These are phyloP conservation scores for Pichia cabralensis DNA, from an alignment of 805 yeast species.

Conservation along the genomic window DNA sequence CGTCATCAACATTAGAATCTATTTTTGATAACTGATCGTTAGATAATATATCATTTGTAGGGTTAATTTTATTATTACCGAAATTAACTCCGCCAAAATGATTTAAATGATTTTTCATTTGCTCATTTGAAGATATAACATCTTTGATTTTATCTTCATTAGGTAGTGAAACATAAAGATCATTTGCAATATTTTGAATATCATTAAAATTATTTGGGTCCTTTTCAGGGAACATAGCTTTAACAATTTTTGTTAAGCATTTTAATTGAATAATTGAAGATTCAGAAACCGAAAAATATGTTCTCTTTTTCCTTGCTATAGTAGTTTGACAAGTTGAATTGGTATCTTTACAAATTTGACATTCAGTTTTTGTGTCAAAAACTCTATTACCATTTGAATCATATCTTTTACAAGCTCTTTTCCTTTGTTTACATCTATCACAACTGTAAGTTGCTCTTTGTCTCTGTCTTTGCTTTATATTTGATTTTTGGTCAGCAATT, in stretches of 20 bases:
- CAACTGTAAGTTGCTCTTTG: slow-evolving; percentile 26
- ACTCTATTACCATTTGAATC: slow-evolving; percentile 11
- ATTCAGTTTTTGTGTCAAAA: slow-evolving; percentile 21
- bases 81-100: too few relatives aligned
- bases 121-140: too few relatives aligned
- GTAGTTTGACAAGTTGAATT: slow-evolving; percentile 24
- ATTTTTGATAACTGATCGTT: too few relatives aligned
- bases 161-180: slow-evolving; percentile 15
- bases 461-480: background rate
- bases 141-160: background rate
- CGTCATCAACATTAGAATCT: background rate
- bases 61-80: too few relatives aligned
- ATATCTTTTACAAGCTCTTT: slow-evolving; percentile 25
- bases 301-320: slow-evolving; percentile 24
- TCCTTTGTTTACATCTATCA: slow-evolving; percentile 28
- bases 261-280: slow-evolving; percentile 28
- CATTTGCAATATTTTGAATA: slow-evolving; percentile 22
- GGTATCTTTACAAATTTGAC: slow-evolving; percentile 20
- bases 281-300: slow-evolving; percentile 24
- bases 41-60: too few relatives aligned
- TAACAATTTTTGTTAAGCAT: slow-evolving; percentile 23
- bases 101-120: too few relatives aligned
- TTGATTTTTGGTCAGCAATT: background rate
- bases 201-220: slow-evolving; percentile 28
- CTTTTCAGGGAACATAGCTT: slow-evolving; percentile 27